Evolutionary conservation across 2,329 filamentous ascomycete species (phyloP), one percentile per base, ranked within the genome.

Genomic region (Pseudogymnoascus pannorum): DNA sequence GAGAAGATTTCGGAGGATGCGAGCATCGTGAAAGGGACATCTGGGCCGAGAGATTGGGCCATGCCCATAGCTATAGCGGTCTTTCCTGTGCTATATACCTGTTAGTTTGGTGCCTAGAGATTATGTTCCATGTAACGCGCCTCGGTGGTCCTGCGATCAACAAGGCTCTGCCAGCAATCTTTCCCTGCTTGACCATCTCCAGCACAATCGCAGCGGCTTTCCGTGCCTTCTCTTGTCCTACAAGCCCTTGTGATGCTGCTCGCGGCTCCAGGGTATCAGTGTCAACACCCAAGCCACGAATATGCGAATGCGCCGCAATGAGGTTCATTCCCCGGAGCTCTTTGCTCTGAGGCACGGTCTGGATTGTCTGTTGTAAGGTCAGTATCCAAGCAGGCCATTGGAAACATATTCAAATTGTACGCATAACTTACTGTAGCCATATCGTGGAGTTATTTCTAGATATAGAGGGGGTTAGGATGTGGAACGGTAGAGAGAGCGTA

Each of bases 11-110:
- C 94, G 63, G 92, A 96, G 12, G 92, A 92, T 44, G 94, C 91
- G 65, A 97, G 87, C 77, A 92, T 92, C 20, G 94, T 99, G 75
- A 99, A 99, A 3, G 94, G 94, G 1, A 97, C 92, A 74, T 99
- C 94, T 57, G 92, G 77, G 51, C 93, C 94, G 59, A 99, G 84
- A 29, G 92, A 96, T 75, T 99, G 94, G 36, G 94, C 89, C 92
- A 99, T 97, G 57, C 92, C 94, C 89, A 97, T 97, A 59, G 94
- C 94, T 69, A 99, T 96, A 57, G 94, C 94, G 0, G 94, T 99
- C 80, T 99, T 99, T 71, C 94, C 94, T 60, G 94, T 99, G 77
- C 94, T 92, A 61, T 20, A 18, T 5, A 12, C 4, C 22, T 22
- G 38, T 63, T 59, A 65, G 60, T 36, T 16, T 33, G 22, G 31